Evolutionary conservation across 306 rosid genomes (phyloP).

Genomic region (Cicer arietinum): DNA sequence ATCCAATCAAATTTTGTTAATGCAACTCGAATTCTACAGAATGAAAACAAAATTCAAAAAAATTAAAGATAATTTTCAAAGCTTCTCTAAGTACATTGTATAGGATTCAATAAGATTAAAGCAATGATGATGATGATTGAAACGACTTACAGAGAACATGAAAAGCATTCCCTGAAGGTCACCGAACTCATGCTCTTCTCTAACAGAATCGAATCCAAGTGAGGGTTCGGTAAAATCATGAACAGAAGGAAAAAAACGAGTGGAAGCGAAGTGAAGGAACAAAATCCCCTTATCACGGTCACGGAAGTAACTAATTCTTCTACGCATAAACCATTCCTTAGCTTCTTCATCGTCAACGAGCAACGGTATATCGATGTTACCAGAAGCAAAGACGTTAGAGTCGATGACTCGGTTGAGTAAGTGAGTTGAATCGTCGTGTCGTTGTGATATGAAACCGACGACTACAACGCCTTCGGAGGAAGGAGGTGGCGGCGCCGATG

Average conservation of each 20-base stretch:
- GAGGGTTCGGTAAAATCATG: constrained; percentile 43
- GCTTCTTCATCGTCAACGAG: constrained; percentile 60
- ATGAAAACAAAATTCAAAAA: background rate
- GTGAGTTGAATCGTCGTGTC: constrained; percentile 62
- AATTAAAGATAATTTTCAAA: background rate
- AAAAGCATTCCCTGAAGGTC: constrained; percentile 88
- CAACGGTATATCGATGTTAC: constrained; percentile 58
- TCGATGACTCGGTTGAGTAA: constrained; percentile 81
- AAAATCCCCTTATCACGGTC: constrained; percentile 72
- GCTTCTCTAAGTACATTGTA: background rate
- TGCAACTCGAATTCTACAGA: constrained; percentile 30
- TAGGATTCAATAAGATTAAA: background rate
- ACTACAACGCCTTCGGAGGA: constrained; percentile 73
- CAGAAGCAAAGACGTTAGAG: constrained; percentile 81
- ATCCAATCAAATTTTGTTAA: background rate
- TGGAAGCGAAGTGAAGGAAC: constrained; percentile 62
- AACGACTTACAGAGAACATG: constrained; percentile 86
- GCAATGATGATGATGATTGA: background rate
- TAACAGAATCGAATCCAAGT: constrained; percentile 58
- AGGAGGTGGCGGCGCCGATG: constrained; percentile 45
- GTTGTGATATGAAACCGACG: constrained; percentile 74
- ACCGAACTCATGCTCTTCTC: constrained; percentile 69
- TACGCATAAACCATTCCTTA: constrained; percentile 66
- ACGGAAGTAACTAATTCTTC: constrained; percentile 72
- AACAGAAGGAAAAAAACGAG: constrained; percentile 40